Evolutionary conservation across 768 basidiomycete genomes (phyloP).

Genomic region (Lentinula sp.): DNA sequence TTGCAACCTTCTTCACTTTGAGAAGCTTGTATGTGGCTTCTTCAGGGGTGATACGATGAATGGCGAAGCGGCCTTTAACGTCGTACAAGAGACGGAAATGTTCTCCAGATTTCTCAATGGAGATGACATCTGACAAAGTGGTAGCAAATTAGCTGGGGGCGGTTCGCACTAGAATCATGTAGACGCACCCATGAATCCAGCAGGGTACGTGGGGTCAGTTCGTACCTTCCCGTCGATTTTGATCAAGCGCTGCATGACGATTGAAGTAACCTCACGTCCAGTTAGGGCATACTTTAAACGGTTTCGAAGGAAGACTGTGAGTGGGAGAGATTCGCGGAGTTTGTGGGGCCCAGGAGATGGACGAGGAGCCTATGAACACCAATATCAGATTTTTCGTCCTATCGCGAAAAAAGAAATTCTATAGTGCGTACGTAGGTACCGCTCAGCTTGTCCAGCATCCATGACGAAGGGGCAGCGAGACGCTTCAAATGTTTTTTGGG

Average conservation of each 20-base stretch:
- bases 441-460: slow-evolving; percentile 99
- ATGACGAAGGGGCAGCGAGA: slow-evolving; percentile 93
- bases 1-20: slow-evolving; percentile 87
- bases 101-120: slow-evolving; percentile 97
- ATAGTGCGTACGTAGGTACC: slow-evolving; percentile 75
- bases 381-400: not conserved
- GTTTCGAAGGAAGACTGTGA: slow-evolving; percentile 97
- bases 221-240: slow-evolving; percentile 99
- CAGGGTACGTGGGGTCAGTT: slow-evolving; percentile 94
- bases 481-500: slow-evolving; percentile 99
- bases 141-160: not conserved
- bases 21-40: slow-evolving; percentile 96
- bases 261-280: slow-evolving; percentile 91
- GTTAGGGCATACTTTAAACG: slow-evolving; percentile 98
- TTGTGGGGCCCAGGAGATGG: slow-evolving; percentile 99
- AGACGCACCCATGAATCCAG: slow-evolving; percentile 90
- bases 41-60: slow-evolving; percentile 98
- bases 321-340: slow-evolving; percentile 95
- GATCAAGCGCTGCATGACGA: slow-evolving; percentile 93
- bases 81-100: slow-evolving; percentile 99
- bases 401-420: not conserved
- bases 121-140: slow-evolving; percentile 71
- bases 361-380: slow-evolving; percentile 70
- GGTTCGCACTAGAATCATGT: slow-evolving; percentile 8
- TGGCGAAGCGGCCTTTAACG: slow-evolving; percentile 99